These are phyloP conservation scores for Acacia confusa DNA, from an alignment of 306 rosid genomes.

Conservation along the genomic window DNA sequence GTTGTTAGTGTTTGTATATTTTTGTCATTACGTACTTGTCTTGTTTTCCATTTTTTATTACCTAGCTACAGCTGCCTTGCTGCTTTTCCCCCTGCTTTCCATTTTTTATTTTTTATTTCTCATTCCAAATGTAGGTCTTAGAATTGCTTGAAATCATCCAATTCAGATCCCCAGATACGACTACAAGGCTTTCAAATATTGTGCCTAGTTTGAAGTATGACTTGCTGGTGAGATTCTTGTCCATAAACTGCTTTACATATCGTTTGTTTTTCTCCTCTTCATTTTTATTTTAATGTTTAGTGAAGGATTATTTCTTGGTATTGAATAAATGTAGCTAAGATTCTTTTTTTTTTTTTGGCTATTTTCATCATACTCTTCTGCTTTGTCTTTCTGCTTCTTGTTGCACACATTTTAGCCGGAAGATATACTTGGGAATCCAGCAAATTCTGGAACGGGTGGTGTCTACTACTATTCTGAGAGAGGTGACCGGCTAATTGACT, in stretches of 20 bases:
- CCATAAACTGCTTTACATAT: neutral
- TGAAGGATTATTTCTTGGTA: neutral
- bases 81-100: neutral
- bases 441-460: conserved; percentile 81
- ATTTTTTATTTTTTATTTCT: neutral
- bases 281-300: neutral
- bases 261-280: neutral
- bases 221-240: conserved; percentile 61
- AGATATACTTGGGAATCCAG: conserved; percentile 72
- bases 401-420: conserved; percentile 53
- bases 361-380: conserved; percentile 14
- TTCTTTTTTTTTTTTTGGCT: conserved; percentile 19
- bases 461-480: conserved; percentile 93
- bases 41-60: neutral
- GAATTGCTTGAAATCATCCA: conserved; percentile 93
- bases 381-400: conserved; percentile 21
- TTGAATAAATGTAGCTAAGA: conserved; percentile 7
- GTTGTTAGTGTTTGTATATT: neutral
- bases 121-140: conserved; percentile 60
- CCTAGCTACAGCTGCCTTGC: neutral
- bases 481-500: conserved; percentile 90
- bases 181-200: conserved; percentile 58
- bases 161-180: conserved; percentile 83
- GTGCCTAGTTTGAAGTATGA: conserved; percentile 65
- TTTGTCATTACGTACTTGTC: neutral